Evolutionary conservation across 495 filamentous ascomycete genomes (phyloP).

Genomic region (Aspergillus olivimuriae): DNA sequence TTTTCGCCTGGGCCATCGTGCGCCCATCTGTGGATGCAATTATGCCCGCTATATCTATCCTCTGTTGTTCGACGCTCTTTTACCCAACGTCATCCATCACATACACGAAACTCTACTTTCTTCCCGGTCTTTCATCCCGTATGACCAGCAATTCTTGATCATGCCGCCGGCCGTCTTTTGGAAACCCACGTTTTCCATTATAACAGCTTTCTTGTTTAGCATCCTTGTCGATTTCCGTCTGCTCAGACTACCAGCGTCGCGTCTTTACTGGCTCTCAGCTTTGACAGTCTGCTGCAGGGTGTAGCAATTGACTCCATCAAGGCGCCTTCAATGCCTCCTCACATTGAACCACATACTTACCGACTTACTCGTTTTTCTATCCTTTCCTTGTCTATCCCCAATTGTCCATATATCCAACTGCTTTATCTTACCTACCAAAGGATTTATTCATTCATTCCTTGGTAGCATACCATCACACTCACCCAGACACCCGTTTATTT

Average conservation of each 20-base stretch:
- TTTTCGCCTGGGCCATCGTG: conserved; percentile 14
- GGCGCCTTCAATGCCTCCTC: too few relatives aligned
- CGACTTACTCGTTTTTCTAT: conserved; percentile 1
- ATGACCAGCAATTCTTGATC: conserved; percentile 13
- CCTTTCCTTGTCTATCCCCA: conserved; percentile 2
- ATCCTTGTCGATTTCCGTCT: background rate
- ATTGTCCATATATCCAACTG: too few relatives aligned
- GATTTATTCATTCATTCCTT: too few relatives aligned
- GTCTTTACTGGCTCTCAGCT: too few relatives aligned
- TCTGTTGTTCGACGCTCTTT: conserved; percentile 13
- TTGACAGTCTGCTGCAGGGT: too few relatives aligned
- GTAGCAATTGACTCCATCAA: too few relatives aligned
- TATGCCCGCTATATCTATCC: conserved; percentile 10
- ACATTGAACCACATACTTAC: background rate
- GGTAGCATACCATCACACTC: too few relatives aligned
- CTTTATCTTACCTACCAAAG: conserved; percentile 6
- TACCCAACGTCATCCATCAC: background rate
- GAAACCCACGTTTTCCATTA: background rate
- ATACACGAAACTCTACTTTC: conserved; percentile 8
- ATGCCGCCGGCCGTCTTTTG: conserved; percentile 16
- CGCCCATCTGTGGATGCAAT: conserved; percentile 7
- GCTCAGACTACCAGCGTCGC: too few relatives aligned
- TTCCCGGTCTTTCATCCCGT: conserved; percentile 16
- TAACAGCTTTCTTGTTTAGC: conserved; percentile 1
- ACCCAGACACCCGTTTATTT: too few relatives aligned